Base-by-base conservation (phyloP, 352 stramenopile genomes). In the Phytophthora kernoviae region DNA sequence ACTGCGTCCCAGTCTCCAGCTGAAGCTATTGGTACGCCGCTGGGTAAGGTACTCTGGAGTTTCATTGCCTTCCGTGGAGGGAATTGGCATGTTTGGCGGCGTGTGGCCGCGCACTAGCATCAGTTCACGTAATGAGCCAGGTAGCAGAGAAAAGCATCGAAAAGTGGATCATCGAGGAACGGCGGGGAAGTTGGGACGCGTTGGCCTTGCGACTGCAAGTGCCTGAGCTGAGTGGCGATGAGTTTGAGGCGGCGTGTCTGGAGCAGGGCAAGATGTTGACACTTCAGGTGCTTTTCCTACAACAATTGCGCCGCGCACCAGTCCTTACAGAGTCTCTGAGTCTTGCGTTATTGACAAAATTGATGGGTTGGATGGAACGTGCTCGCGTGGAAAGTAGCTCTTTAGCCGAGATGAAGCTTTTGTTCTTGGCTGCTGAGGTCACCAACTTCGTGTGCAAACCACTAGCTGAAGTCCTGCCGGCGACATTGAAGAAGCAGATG, bases 111-210 rank as follows among this genome's bases (percentile, higher is more conserved):
- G 79, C 85, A 1, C 74, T 96, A 30, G 87, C 87, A 30, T 94
- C 81, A 0, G 87, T 96, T 11, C 73, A 92, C 22, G 75, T 92
- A 4, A 93, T 96, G 85, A 90, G 81, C 54, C 73, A 86, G 15
- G 80, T 94, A 6, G 68, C 83, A 0, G 87, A 96, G 57, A 84
- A 86, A 33, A 90, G 84, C 52, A 92, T 96, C 33, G 85, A 93
- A 60, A 90, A 89, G 40, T 93, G 84, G 84, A 68, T 93, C 12
- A 92, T 95, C 40, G 84, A 92, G 53, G 83, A 92, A 36, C 80
- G 85, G 4, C 74, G 73, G 18, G 80, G 78, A 0, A 67, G 71
- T 36, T 94, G 85, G 85, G 67, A 79, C 9, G 79, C 75, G 6
- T 65, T 93, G 26, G 79, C 87, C 4, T 51, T 77, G 36, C 62